Conservation (phyloP, 2,329 filamentous ascomycete genomes). For the Talaromyces pinophilus region DNA sequence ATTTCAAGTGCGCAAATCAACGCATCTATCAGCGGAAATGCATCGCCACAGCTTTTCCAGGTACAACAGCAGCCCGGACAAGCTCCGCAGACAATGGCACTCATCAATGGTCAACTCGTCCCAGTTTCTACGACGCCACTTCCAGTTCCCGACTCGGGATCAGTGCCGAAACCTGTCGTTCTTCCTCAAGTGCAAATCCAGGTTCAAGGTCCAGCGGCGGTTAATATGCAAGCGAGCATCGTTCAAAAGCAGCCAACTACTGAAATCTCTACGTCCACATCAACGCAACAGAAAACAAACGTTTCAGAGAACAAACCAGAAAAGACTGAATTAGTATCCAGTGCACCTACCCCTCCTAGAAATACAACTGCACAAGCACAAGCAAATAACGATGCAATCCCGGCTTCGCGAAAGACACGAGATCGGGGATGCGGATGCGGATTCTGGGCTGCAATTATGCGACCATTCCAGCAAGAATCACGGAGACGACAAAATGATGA, state of each 20-base stretch:
- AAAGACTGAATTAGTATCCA: background rate
- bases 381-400: background rate
- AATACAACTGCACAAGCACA: background rate
- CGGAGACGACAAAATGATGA: background rate
- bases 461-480: background rate
- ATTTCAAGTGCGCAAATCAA: background rate
- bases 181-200: background rate
- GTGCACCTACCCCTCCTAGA: background rate
- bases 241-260: background rate
- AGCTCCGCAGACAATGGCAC: background rate
- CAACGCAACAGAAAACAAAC: background rate
- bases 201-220: background rate
- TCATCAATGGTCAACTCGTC: background rate
- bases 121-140: background rate
- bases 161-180: background rate
- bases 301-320: background rate
- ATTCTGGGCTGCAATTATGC: background rate
- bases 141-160: background rate
- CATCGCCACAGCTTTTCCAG: background rate
- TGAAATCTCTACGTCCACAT: background rate
- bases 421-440: background rate
- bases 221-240: background rate
- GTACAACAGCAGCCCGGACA: background rate
- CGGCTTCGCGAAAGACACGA: background rate
- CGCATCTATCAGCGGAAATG: background rate